Percentiles rank a stretch among this genome's conserved stretches.
Evolutionary conservation across 73 alveolate genomes (phyloP).

Genomic region (Loxodes magnus): DNA sequence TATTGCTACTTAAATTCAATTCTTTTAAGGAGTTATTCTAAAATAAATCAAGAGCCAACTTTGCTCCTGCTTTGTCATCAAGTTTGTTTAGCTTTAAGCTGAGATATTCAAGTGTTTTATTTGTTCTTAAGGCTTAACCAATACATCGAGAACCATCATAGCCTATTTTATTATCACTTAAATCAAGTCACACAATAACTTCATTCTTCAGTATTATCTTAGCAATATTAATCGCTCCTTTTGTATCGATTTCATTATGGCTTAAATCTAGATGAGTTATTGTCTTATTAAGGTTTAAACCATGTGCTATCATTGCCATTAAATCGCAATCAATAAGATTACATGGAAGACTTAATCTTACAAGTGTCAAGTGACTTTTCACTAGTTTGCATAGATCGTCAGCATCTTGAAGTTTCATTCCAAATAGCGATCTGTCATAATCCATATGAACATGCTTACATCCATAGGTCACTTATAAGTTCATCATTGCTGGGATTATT

Average conservation of each 20-base stretch:
- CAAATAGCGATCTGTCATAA: conserved; percentile 57
- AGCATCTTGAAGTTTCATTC: conserved; percentile 68
- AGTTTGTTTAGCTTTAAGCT: conserved; percentile 52
- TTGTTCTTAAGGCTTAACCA: conserved; percentile 57
- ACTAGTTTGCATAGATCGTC: conserved; percentile 25
- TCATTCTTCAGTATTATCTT: conserved; percentile 49
- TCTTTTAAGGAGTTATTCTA: conserved; percentile 34
- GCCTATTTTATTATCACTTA: conserved; percentile 64
- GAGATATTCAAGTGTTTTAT: conserved; percentile 42
- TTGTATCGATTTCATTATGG: conserved; percentile 62
- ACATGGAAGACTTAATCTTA: conserved; percentile 20
- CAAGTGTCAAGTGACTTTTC: conserved; percentile 10
- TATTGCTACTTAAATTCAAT: conserved; percentile 50
- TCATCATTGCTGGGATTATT: conserved; percentile 45
- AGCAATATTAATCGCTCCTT: conserved; percentile 68
- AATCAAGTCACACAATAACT: conserved; percentile 43
- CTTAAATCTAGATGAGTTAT: conserved; percentile 55
- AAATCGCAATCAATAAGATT: conserved; percentile 42
- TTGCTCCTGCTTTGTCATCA: conserved; percentile 72
- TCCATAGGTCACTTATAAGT: conserved; percentile 59
- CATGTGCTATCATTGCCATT: conserved; percentile 25
- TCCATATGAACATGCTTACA: conserved; percentile 57
- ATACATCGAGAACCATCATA: conserved; percentile 68
- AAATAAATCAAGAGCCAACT: conserved; percentile 47
- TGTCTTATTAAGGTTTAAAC: conserved; percentile 34